Evolutionary conservation across 306 rosid species (phyloP).

Genomic region (Dryas drummondii): DNA sequence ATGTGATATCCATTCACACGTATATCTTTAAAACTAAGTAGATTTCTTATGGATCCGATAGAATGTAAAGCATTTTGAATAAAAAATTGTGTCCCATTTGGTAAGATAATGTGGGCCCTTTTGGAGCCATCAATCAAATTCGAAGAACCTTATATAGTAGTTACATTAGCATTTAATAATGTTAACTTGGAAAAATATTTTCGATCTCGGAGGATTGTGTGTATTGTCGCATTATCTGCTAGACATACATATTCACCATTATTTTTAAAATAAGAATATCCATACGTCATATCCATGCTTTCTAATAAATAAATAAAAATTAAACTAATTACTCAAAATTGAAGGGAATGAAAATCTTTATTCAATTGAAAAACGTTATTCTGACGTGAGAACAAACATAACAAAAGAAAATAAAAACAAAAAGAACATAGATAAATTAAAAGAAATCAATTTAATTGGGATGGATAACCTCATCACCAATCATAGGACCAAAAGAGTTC

Average conservation of each 20-base stretch:
- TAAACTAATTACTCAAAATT: neutral
- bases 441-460: neutral
- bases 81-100: no score
- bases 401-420: no score
- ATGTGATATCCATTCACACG: no score
- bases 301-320: neutral
- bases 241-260: neutral
- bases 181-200: neutral
- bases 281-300: neutral
- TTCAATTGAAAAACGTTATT: neutral
- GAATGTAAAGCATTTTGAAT: no score
- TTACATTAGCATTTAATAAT: neutral
- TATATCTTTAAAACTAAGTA: neutral
- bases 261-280: neutral
- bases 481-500: neutral
- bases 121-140: no score
- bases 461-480: no score
- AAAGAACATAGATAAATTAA: neutral
- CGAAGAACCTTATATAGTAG: neutral
- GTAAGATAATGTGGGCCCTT: neutral
- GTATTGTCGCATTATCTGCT: neutral
- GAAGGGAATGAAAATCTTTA: neutral
- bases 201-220: neutral
- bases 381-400: no score
- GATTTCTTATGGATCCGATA: no score